Conservation (phyloP, 1,284 basidiomycete genomes). For the Flammula alnicola region DNA sequence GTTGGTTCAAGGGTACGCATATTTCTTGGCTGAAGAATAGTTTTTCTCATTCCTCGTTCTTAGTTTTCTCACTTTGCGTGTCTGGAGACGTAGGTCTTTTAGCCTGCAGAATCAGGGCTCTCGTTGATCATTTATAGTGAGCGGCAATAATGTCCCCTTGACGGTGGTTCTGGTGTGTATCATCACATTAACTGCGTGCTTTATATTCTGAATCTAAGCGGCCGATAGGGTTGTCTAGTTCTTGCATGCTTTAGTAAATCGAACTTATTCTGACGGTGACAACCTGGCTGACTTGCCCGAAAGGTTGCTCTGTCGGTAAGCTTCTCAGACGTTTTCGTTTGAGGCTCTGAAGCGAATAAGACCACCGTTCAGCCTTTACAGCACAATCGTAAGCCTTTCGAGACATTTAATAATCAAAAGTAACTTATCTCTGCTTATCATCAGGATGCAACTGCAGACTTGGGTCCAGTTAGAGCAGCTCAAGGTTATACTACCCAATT, state of each 20-base stretch:
- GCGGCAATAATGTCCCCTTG: slow-evolving; percentile 47
- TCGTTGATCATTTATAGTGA: slow-evolving; percentile 39
- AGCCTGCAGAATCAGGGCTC: background rate
- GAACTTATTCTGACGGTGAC: background rate
- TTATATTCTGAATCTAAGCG: background rate
- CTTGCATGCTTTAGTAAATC: slow-evolving; percentile 53
- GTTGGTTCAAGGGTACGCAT: slow-evolving; percentile 53
- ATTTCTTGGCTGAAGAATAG: background rate
- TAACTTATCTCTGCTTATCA: slow-evolving; percentile 6
- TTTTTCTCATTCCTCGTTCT: slow-evolving; percentile 2
- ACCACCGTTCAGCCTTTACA: slow-evolving; percentile 43
- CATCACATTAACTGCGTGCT: background rate
- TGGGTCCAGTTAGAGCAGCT: slow-evolving; percentile 49
- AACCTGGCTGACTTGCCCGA: slow-evolving; percentile 7
- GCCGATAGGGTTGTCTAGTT: slow-evolving; percentile 41
- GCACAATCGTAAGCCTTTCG: slow-evolving; percentile 43
- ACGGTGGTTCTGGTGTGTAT: slow-evolving; percentile 43
- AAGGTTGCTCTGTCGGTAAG: slow-evolving; percentile 47
- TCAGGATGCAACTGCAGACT: slow-evolving; percentile 46
- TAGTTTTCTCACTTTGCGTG: slow-evolving; percentile 55
- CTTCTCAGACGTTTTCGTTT: background rate
- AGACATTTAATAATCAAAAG: background rate
- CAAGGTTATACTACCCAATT: slow-evolving; percentile 39
- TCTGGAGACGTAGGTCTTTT: slow-evolving; percentile 52
- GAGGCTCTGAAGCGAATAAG: slow-evolving; percentile 7